Evolutionary conservation across 345 rosid species (phyloP).

Genomic region (Bruguiera parviflora): DNA sequence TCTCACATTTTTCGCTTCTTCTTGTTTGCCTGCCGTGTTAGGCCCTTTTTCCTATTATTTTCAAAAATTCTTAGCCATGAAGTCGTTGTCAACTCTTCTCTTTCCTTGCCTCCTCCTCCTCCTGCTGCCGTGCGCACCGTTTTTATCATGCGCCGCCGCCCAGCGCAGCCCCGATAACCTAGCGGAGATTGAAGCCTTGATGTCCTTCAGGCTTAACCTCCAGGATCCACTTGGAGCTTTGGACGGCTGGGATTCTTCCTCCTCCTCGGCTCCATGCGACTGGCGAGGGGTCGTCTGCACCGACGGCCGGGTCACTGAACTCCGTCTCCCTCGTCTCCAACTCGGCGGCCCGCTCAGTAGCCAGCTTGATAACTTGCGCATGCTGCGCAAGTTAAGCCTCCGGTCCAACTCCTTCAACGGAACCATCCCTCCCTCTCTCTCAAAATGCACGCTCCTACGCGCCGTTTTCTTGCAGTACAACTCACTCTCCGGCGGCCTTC

Average conservation of each 20-base stretch:
- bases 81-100: neutral
- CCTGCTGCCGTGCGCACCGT: constrained; percentile 17
- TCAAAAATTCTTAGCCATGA: too few relatives aligned
- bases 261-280: constrained; percentile 81
- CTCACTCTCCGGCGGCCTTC: constrained; percentile 78
- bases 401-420: constrained; percentile 75
- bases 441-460: constrained; percentile 66
- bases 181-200: constrained; percentile 68
- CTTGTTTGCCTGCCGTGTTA: neutral
- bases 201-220: constrained; percentile 63
- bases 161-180: constrained; percentile 30
- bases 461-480: constrained; percentile 78
- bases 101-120: neutral
- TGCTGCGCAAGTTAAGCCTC: constrained; percentile 66
- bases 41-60: neutral
- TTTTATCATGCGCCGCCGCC: constrained; percentile 15
- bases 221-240: constrained; percentile 74
- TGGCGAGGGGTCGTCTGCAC: constrained; percentile 79
- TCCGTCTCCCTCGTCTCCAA: constrained; percentile 71
- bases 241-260: constrained; percentile 66
- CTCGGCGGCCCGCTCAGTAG: constrained; percentile 69
- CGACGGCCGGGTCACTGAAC: constrained; percentile 53
- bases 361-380: constrained; percentile 44
- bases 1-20: neutral
- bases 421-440: constrained; percentile 62